A percentile compares a stretch with the other conserved stretches of the same genome.
These are phyloP conservation scores for Termitomyces sp. DNA, from an alignment of 768 basidiomycete genomes.

Conservation along the genomic window DNA sequence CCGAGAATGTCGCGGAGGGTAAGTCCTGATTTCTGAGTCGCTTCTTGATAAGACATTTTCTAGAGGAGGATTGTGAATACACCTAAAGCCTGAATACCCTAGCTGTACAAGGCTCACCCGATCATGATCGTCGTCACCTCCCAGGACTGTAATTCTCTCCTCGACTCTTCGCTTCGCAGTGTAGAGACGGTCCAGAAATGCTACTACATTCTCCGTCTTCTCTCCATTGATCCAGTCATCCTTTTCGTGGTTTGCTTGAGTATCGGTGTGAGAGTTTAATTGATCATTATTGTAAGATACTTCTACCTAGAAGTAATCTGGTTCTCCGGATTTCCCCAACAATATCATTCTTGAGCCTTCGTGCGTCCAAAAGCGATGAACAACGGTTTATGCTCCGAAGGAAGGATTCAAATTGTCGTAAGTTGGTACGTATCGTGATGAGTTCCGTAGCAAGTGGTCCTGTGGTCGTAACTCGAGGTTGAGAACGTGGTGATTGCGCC, in stretches of 20 bases:
- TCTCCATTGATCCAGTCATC: slow-evolving; percentile 87
- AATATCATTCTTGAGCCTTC: slow-evolving; percentile 87
- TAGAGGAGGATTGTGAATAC: slow-evolving; percentile 10
- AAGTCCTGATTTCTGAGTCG: slow-evolving; percentile 40
- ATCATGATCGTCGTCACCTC: slow-evolving; percentile 59
- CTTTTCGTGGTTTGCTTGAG: slow-evolving; percentile 74
- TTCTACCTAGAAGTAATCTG: slow-evolving; percentile 61
- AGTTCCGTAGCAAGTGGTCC: slow-evolving; percentile 45
- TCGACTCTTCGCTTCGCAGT: slow-evolving; percentile 87
- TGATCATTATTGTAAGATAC: background rate
- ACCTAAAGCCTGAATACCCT: background rate
- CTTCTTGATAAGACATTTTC: slow-evolving; percentile 36
- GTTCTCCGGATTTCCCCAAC: slow-evolving; percentile 87
- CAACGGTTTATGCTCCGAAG: slow-evolving; percentile 77
- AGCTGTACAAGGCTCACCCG: slow-evolving; percentile 38
- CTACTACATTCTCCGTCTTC: slow-evolving; percentile 78
- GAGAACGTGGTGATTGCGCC: slow-evolving; percentile 62
- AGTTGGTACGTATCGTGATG: slow-evolving; percentile 78
- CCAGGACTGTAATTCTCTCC: slow-evolving; percentile 75
- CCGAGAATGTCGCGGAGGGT: slow-evolving; percentile 75
- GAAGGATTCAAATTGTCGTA: slow-evolving; percentile 87
- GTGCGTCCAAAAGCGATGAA: slow-evolving; percentile 82
- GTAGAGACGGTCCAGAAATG: slow-evolving; percentile 83
- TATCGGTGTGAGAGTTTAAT: background rate
- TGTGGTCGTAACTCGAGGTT: slow-evolving; percentile 34